A percentile compares a stretch with the other conserved stretches of the same genome.
phyloP scores from a whole-genome alignment of 169 alveolate genomes.

The Eimeria falciformis region DNA sequence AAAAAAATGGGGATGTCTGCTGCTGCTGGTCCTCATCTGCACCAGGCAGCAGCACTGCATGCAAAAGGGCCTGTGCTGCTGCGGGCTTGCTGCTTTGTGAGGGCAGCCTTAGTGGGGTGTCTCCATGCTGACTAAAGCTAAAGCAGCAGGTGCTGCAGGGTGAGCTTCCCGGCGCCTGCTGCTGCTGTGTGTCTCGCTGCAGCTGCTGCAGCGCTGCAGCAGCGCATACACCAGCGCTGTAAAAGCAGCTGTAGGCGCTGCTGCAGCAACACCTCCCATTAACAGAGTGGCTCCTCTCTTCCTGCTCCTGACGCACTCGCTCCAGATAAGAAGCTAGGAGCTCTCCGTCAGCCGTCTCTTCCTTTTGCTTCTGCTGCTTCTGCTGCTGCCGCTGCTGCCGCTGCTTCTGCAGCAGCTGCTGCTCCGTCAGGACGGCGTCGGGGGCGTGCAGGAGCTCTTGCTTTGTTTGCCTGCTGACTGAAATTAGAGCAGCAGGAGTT shows the following conservation, averaged over 20 bases:
- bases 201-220: slow-evolving; percentile 19
- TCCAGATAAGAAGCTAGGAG: not conserved
- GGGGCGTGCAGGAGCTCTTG: not conserved
- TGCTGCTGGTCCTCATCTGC: not conserved
- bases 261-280: not conserved
- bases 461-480: too few species aligned
- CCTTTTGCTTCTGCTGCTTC: not conserved
- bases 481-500: too few species aligned
- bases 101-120: not conserved
- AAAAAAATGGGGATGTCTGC: not conserved
- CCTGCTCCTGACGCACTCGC: slow-evolving; percentile 5
- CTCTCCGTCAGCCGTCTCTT: not conserved
- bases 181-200: not conserved
- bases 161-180: not conserved
- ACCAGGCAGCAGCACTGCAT: not conserved
- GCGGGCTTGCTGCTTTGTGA: slow-evolving; percentile 17
- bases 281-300: not conserved
- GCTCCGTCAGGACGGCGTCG: not conserved
- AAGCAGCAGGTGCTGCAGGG: slow-evolving; percentile 6
- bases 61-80: not conserved
- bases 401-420: not conserved
- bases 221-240: not conserved
- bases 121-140: not conserved
- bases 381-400: not conserved
- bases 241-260: not conserved